phyloP scores from a whole-genome alignment of 2,329 filamentous ascomycete genomes.

The Aspergillus aculeatus region DNA sequence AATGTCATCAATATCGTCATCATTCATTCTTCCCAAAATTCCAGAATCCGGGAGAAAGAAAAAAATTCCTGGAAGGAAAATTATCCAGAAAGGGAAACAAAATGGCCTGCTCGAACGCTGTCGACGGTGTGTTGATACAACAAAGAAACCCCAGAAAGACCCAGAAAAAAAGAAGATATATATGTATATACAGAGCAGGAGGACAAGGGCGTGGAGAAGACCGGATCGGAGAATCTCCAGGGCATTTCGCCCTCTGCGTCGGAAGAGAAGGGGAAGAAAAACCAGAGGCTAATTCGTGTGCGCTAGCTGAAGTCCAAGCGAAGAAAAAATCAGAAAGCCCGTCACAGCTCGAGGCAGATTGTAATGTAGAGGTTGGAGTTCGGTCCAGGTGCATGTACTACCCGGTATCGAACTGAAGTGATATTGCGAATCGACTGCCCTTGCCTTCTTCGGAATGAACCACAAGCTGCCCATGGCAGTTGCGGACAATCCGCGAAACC shows the following conservation, averaged over 20 bases:
- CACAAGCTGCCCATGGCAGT: slow-evolving; percentile 84
- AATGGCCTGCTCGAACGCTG: background rate
- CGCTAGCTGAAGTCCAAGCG: background rate
- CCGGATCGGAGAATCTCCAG: no score
- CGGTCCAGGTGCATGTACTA: background rate
- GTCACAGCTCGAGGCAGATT: no score
- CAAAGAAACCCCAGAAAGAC: background rate
- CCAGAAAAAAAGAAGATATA: background rate
- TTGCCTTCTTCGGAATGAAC: slow-evolving; percentile 79
- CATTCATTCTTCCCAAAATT: background rate
- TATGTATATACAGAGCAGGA: background rate
- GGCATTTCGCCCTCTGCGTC: background rate
- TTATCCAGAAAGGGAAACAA: background rate
- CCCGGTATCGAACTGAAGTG: slow-evolving; percentile 68
- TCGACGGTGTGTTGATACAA: background rate
- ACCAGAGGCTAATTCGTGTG: background rate
- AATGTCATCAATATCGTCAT: background rate
- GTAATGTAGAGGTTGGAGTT: background rate
- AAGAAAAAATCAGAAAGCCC: background rate
- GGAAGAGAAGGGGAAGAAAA: background rate
- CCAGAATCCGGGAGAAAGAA: background rate
- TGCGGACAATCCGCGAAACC: slow-evolving; percentile 84
- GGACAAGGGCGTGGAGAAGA: background rate
- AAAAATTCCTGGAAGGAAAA: background rate
- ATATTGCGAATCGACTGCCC: slow-evolving; percentile 78